Evolutionary conservation across 345 rosid species (phyloP).

Genomic region (Brassica carinata): DNA sequence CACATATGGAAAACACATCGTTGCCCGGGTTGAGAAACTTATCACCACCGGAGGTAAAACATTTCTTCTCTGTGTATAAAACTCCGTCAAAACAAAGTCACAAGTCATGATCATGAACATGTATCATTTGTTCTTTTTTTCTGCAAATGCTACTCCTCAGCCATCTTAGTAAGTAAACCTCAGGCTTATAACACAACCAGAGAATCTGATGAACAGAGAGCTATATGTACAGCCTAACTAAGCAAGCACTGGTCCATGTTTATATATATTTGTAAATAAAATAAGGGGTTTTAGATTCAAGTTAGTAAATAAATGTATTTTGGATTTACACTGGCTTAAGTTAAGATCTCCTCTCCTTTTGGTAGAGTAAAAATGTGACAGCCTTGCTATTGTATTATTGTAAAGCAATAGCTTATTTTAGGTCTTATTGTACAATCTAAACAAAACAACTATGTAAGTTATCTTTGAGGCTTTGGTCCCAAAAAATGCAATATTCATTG

Average conservation of each 20-base stretch:
- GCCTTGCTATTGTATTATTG: constrained; percentile 40
- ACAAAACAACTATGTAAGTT: too few relatives aligned
- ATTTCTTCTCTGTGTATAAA: neutral
- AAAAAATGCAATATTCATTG: too few relatives aligned
- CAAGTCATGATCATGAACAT: neutral
- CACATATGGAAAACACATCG: constrained; percentile 97
- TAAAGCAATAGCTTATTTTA: constrained; percentile 39
- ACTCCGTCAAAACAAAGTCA: neutral
- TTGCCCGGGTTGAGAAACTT: constrained; percentile 94
- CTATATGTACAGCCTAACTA: constrained; percentile 13
- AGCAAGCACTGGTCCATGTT: constrained; percentile 33
- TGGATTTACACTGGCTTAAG: constrained; percentile 38
- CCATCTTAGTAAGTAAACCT: constrained; percentile 33
- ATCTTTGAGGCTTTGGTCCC: too few relatives aligned
- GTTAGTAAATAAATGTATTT: constrained; percentile 37
- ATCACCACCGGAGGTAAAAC: constrained; percentile 82
- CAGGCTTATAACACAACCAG: constrained; percentile 25
- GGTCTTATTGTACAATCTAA: neutral
- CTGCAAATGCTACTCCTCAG: constrained; percentile 17
- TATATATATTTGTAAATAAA: constrained; percentile 42
- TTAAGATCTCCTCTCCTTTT: neutral
- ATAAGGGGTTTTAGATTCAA: constrained; percentile 32
- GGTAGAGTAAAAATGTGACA: constrained; percentile 27
- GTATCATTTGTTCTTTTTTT: constrained; percentile 10
- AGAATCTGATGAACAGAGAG: constrained; percentile 35